Base-by-base conservation (phyloP, 2,329 filamentous ascomycete species). In the Verticillium tricorpus region DNA sequence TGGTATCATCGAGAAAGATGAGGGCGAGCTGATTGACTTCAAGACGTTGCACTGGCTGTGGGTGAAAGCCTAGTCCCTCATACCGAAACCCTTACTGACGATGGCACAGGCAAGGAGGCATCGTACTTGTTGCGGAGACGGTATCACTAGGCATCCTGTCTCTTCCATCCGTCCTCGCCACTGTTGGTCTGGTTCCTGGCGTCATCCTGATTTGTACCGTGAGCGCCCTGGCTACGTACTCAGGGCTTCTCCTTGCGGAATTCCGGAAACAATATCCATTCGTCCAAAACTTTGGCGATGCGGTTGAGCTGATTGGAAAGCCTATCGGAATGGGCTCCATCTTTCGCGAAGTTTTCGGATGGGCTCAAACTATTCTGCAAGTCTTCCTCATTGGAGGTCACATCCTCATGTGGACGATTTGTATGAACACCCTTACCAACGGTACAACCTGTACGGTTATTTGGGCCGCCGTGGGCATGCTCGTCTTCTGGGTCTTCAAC, bases 111-210 rank as follows among this genome's bases (percentile, higher is more conserved):
- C 77, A 80, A 72, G 78, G 77, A 45, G 74, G 75, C 2, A 72
- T 78, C 17, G 71, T 79, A 40, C 66, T 79, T 62, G 74, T 78
- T 58, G 76, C 77, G n/a, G 76, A 79, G 61, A 78, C 77, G 1
- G 76, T 79, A 58, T 78, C 75, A 0, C 73, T 79, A 17, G 77
- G 77, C 0, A 78, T 80, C 72, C 89, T 92, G 77, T 91, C 88
- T 1, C 90, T 92, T 63, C 89, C 89, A 1, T 90, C 87, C 70
- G 90, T 89, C 0, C 87, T 92, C 70, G 88, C 89, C 2, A 77
- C 87, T n/a, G 79, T 92, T 40, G 89, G 89, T 2, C 80, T 92
- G 19, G 87, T 89, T 2, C 89, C 89, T 0, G 89, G 89, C 15
- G 76, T 92, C 60, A 84, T 91, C 63, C 70, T 91, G 70, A 92